Conservation (phyloP, 495 filamentous ascomycete species). For the Penicillium turbatum region DNA sequence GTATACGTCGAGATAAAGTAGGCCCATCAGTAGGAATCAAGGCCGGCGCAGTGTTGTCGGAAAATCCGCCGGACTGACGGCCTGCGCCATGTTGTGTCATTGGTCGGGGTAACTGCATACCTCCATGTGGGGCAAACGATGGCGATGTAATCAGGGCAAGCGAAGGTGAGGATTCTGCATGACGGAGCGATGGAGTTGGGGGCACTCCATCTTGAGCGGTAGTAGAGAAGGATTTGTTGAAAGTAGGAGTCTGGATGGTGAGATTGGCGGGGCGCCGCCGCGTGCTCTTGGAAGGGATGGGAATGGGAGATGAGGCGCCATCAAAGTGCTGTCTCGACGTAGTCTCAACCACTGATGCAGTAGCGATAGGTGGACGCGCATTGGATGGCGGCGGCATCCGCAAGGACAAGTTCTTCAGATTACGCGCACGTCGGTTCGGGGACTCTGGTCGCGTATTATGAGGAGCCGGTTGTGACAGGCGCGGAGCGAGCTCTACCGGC, state of each 20-base stretch:
- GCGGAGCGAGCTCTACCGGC: constrained; percentile 25
- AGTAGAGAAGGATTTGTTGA: constrained; percentile 38
- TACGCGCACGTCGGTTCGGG: constrained; percentile 71
- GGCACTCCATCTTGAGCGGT: constrained; percentile 39
- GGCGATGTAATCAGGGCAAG: constrained; percentile 56
- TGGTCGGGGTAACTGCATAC: constrained; percentile 60
- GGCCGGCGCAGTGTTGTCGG: constrained; percentile 26
- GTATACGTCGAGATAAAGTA: constrained; percentile 21
- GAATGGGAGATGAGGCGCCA: constrained; percentile 78
- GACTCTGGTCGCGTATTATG: constrained; percentile 46
- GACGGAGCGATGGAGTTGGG: constrained; percentile 55
- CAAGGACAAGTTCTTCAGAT: constrained; percentile 90
- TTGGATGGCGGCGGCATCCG: constrained; percentile 61
- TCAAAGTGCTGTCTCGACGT: constrained; percentile 53
- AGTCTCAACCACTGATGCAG: constrained; percentile 43
- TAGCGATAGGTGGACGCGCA: constrained; percentile 47
- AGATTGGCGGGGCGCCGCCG: constrained; percentile 74
- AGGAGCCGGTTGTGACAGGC: constrained; percentile 30
- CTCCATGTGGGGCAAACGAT: constrained; percentile 53
- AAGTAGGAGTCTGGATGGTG: constrained; percentile 61
- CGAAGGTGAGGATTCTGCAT: constrained; percentile 67
- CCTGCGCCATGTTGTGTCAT: constrained; percentile 34
- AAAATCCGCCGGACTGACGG: constrained; percentile 18
- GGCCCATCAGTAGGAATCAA: constrained; percentile 24
- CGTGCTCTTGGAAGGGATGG: constrained; percentile 67